A percentile compares a stretch with the other conserved stretches of the same genome.
phyloP scores from a whole-genome alignment of 2,329 filamentous ascomycete species.

The Exophiala oligosperma region DNA sequence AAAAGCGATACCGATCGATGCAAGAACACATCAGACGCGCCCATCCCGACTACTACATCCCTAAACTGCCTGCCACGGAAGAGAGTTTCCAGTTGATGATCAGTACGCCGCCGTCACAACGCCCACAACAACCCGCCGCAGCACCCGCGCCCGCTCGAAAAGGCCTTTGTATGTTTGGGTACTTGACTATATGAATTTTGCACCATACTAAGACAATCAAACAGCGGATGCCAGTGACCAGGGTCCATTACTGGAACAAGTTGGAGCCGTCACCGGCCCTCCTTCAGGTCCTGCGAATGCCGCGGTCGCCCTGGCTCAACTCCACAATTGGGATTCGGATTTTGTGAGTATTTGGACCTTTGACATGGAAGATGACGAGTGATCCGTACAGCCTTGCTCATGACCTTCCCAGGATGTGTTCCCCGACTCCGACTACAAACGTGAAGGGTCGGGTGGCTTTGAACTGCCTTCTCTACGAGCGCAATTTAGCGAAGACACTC shows the following conservation, averaged over 20 bases:
- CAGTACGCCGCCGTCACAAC: constrained; percentile 78
- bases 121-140: constrained; percentile 54
- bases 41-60: constrained; percentile 95
- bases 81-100: constrained; percentile 98
- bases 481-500: constrained; percentile 71
- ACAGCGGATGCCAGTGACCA: constrained; percentile 61
- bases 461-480: constrained; percentile 72
- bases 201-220: constrained; percentile 26
- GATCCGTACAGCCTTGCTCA: constrained; percentile 22
- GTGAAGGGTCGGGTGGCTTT: constrained; percentile 63
- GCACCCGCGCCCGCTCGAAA: constrained; percentile 20
- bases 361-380: background rate
- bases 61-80: constrained; percentile 95
- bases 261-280: constrained; percentile 69
- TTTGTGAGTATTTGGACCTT: constrained; percentile 55
- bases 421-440: constrained; percentile 67
- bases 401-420: constrained; percentile 61
- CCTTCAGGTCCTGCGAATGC: constrained; percentile 71
- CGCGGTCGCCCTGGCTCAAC: constrained; percentile 81
- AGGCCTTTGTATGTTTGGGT: constrained; percentile 30
- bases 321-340: constrained; percentile 81
- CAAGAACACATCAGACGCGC: constrained; percentile 98
- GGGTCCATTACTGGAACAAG: constrained; percentile 66
- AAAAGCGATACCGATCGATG: constrained; percentile 97
- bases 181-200: constrained; percentile 25